These are phyloP conservation scores for Simplicillium sp. DNA, from an alignment of 2,329 filamentous ascomycete species.

Conservation along the genomic window DNA sequence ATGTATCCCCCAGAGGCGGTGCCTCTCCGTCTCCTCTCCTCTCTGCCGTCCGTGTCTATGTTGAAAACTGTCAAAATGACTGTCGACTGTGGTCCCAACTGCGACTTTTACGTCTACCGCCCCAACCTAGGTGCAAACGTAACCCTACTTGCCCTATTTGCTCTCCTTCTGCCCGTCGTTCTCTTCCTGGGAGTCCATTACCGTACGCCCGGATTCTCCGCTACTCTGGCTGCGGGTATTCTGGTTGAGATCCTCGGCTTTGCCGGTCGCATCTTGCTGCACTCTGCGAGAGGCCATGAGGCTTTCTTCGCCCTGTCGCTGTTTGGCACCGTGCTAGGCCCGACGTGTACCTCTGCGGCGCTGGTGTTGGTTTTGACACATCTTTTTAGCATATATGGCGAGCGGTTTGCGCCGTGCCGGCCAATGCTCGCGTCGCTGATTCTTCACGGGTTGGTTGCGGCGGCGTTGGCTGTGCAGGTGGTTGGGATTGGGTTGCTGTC, in stretches of 20 bases:
- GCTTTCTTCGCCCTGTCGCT: conserved; percentile 33
- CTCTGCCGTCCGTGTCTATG: too few species aligned
- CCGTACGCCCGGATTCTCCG: conserved; percentile 29
- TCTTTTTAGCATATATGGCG: conserved; percentile 35
- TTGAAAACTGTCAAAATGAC: conserved; percentile 16
- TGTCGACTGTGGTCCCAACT: conserved; percentile 23
- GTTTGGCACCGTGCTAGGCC: conserved; percentile 36
- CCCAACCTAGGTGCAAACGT: conserved; percentile 28
- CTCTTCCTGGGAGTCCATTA: conserved; percentile 28
- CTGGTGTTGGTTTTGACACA: conserved; percentile 36
- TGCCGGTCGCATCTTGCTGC: conserved; percentile 33
- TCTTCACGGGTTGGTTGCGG: conserved; percentile 22
- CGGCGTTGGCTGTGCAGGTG: conserved; percentile 26
- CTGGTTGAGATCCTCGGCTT: conserved; percentile 36
- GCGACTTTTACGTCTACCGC: conserved; percentile 28
- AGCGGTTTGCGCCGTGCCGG: conserved; percentile 24
- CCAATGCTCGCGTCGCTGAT: conserved; percentile 23
- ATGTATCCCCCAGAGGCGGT: too few species aligned
- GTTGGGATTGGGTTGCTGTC: conserved; percentile 30
- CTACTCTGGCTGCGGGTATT: conserved; percentile 28
- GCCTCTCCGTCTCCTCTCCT: too few species aligned
- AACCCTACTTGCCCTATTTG: conserved; percentile 29
- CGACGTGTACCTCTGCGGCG: conserved; percentile 33
- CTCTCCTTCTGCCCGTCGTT: conserved; percentile 25
- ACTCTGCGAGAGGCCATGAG: conserved; percentile 19